phyloP scores from a whole-genome alignment of 2,329 filamentous ascomycete species.

The Claviceps quebecensis region DNA sequence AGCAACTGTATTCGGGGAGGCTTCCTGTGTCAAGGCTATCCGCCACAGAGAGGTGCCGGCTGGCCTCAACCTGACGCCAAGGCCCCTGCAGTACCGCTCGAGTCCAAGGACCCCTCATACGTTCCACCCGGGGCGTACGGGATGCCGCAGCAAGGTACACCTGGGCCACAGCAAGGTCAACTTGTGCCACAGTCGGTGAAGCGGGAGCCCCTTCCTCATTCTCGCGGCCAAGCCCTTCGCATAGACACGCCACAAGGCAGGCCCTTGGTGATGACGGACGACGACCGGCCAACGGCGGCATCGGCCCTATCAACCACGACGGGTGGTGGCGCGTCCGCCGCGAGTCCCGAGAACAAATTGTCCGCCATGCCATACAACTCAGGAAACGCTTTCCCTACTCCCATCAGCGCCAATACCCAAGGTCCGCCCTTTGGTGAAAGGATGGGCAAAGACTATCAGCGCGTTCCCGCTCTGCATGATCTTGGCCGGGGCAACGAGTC shows the following conservation, averaged over 20 bases:
- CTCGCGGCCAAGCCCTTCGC: conserved; percentile 46
- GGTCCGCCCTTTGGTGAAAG: conserved; percentile 32
- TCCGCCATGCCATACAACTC: conserved; percentile 41
- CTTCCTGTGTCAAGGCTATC: conserved; percentile 86
- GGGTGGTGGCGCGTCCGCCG: conserved; percentile 36
- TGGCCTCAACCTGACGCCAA: conserved; percentile 68
- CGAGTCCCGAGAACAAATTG: conserved; percentile 49
- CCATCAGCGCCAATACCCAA: conserved; percentile 42
- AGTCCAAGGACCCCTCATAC: conserved; percentile 65
- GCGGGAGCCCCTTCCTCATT: conserved; percentile 43
- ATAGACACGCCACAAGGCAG: conserved; percentile 50
- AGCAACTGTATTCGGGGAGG: conserved; percentile 83
- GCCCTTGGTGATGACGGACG: conserved; percentile 35
- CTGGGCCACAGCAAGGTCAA: conserved; percentile 22
- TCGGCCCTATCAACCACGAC: conserved; percentile 45
- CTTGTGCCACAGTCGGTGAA: conserved; percentile 28
- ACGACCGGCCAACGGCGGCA: conserved; percentile 45
- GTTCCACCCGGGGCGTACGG: conserved; percentile 47
- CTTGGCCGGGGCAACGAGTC: conserved; percentile 37
- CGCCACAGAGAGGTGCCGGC: conserved; percentile 53
- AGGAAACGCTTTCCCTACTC: conserved; percentile 45
- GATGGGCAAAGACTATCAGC: conserved; percentile 44
- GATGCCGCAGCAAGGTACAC: conserved; percentile 36
- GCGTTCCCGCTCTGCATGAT: conserved; percentile 47
- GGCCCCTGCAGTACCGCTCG: conserved; percentile 56